Conservation (phyloP, 2,329 filamentous ascomycete genomes). For the Ophidiomyces ophidiicola region DNA sequence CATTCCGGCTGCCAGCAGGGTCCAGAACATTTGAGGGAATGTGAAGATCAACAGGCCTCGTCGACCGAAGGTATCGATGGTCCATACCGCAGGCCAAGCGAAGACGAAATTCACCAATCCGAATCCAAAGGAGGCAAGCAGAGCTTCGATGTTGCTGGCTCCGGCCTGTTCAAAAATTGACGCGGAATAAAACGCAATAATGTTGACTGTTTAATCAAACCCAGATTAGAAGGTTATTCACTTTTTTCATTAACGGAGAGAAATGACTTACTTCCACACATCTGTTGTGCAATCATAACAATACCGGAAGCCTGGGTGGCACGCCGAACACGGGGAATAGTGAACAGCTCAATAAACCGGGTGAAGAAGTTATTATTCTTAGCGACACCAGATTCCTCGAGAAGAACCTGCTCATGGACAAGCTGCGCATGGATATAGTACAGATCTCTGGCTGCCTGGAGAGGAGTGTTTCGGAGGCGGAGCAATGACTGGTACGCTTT, state of each 20-base stretch:
- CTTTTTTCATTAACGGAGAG: background rate
- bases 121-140: constrained; percentile 50
- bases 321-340: constrained; percentile 23
- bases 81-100: constrained; percentile 51
- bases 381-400: constrained; percentile 28
- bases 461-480: constrained; percentile 45
- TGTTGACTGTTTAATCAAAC: constrained; percentile 41
- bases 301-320: constrained; percentile 22
- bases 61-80: constrained; percentile 55
- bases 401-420: constrained; percentile 23
- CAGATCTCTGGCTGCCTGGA: constrained; percentile 49
- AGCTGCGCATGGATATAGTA: constrained; percentile 44
- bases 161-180: constrained; percentile 26
- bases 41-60: constrained; percentile 52
- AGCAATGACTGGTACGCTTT: constrained; percentile 50
- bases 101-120: constrained; percentile 54
- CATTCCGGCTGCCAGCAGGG: constrained; percentile 49
- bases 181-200: constrained; percentile 60
- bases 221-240: constrained; percentile 9
- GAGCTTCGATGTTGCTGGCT: constrained; percentile 40
- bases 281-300: constrained; percentile 25
- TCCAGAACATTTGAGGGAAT: constrained; percentile 58
- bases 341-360: constrained; percentile 22
- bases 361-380: constrained; percentile 41
- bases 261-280: constrained; percentile 27